A percentile compares a stretch with the other conserved stretches of the same genome.
These are phyloP conservation scores for Auxenochlorella pyrenoidosa DNA, from an alignment of 139 green algal genomes.

Conservation along the genomic window DNA sequence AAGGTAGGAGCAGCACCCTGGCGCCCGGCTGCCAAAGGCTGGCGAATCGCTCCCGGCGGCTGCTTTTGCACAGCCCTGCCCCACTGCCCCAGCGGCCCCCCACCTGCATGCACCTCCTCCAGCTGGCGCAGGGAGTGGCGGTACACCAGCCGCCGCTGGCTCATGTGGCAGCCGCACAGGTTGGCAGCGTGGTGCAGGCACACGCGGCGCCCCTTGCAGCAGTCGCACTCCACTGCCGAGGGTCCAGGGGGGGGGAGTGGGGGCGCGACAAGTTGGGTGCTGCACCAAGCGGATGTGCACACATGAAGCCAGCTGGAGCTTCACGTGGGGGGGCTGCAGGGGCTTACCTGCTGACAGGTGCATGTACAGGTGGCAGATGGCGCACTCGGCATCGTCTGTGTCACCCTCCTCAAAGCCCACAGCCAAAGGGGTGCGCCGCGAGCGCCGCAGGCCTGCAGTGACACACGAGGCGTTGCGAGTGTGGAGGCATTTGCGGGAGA, in stretches of 20 bases:
- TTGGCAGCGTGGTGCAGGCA: slow-evolving; percentile 68
- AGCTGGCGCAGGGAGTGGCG: slow-evolving; percentile 76
- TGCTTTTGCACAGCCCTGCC: too few species aligned
- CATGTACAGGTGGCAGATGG: slow-evolving; percentile 57
- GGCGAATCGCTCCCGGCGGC: neutral
- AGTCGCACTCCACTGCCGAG: slow-evolving; percentile 72
- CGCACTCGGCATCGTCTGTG: slow-evolving; percentile 55
- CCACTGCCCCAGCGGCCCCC: too few species aligned
- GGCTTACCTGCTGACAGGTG: slow-evolving; percentile 33
- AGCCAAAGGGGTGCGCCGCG: slow-evolving; percentile 1
- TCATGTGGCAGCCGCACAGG: slow-evolving; percentile 78
- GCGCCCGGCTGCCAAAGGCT: too few species aligned
- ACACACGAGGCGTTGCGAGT: too few species aligned
- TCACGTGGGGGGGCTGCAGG: neutral
- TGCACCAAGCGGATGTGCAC: too few species aligned
- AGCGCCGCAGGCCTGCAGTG: slow-evolving; percentile 35
- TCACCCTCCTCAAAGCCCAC: slow-evolving; percentile 44
- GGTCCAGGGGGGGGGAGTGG: neutral
- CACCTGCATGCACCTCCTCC: neutral
- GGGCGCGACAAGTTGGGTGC: too few species aligned
- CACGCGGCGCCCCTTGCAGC: slow-evolving; percentile 56
- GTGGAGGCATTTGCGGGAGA: too few species aligned
- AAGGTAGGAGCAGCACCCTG: too few species aligned
- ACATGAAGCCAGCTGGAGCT: too few species aligned
- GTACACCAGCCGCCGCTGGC: slow-evolving; percentile 68